These are phyloP conservation scores for Xylaria sp. DNA, from an alignment of 2,329 filamentous ascomycete species.

Conservation along the genomic window DNA sequence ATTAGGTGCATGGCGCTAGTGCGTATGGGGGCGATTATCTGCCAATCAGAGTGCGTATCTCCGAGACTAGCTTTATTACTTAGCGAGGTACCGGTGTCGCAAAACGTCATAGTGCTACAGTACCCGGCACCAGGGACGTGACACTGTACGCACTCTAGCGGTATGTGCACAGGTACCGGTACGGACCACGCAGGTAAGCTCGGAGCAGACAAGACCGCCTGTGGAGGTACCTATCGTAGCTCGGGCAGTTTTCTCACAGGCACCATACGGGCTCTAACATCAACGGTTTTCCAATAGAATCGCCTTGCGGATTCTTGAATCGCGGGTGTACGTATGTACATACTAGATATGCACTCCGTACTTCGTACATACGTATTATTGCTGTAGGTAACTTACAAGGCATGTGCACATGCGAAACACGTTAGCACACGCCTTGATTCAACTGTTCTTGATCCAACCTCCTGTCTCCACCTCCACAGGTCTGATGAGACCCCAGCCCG, in stretches of 20 bases:
- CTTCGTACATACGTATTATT: neutral
- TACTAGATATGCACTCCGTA: too few species aligned
- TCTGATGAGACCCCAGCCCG: neutral
- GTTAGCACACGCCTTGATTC: neutral
- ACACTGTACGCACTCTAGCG: neutral
- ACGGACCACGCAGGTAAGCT: too few species aligned
- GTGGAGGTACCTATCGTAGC: too few species aligned
- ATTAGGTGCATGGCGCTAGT: neutral
- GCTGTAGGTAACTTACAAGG: neutral
- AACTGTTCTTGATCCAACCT: neutral
- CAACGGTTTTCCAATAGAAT: too few species aligned
- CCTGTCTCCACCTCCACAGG: neutral
- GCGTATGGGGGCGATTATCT: neutral
- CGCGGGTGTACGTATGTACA: too few species aligned
- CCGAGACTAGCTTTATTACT: neutral
- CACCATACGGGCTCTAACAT: too few species aligned
- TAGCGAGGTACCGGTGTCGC: neutral
- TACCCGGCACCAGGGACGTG: neutral
- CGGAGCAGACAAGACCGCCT: too few species aligned
- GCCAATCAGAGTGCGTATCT: neutral
- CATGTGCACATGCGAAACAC: too few species aligned
- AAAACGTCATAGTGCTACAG: neutral
- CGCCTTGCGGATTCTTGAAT: too few species aligned
- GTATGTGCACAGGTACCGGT: neutral
- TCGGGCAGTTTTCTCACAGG: too few species aligned